These are phyloP conservation scores for Osmozyma mogii DNA, from an alignment of 805 yeast genomes.

Conservation along the genomic window DNA sequence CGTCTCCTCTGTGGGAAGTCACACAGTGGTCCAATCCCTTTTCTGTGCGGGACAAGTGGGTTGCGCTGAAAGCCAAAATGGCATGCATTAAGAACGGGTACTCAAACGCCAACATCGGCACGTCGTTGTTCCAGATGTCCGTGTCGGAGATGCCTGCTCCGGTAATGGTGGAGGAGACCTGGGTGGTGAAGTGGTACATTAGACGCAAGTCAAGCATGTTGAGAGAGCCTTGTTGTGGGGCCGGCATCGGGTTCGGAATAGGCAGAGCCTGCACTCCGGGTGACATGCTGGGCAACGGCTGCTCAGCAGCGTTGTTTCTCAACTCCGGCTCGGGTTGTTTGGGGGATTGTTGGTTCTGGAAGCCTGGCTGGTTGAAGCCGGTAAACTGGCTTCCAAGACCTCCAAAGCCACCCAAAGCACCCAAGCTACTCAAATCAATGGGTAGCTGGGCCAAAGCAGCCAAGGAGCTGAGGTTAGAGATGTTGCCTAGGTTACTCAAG, in stretches of 20 bases:
- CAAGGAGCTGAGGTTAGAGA: conserved; percentile 31
- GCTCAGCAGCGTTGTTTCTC: conserved; percentile 4
- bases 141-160: conserved; percentile 86
- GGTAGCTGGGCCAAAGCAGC: conserved; percentile 38
- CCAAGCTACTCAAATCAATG: conserved; percentile 29
- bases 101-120: conserved; percentile 81
- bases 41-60: conserved; percentile 76
- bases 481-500: conserved; percentile 25
- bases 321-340: conserved; percentile 7
- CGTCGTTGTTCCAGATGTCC: conserved; percentile 79
- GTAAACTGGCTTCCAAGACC: too few relatives aligned
- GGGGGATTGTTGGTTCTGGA: conserved; percentile 10
- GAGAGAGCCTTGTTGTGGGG: conserved; percentile 15
- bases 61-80: conserved; percentile 82
- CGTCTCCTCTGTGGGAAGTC: conserved; percentile 82
- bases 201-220: conserved; percentile 72
- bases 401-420: too few relatives aligned
- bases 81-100: conserved; percentile 92
- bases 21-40: conserved; percentile 73
- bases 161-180: conserved; percentile 80
- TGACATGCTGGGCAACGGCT: neutral
- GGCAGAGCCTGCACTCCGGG: conserved; percentile 4
- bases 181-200: conserved; percentile 81
- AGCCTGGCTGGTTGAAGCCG: conserved; percentile 2
- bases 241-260: neutral